Evolutionary conservation across 2,329 filamentous ascomycete species (phyloP).

Genomic region (Aspergillus sp.): DNA sequence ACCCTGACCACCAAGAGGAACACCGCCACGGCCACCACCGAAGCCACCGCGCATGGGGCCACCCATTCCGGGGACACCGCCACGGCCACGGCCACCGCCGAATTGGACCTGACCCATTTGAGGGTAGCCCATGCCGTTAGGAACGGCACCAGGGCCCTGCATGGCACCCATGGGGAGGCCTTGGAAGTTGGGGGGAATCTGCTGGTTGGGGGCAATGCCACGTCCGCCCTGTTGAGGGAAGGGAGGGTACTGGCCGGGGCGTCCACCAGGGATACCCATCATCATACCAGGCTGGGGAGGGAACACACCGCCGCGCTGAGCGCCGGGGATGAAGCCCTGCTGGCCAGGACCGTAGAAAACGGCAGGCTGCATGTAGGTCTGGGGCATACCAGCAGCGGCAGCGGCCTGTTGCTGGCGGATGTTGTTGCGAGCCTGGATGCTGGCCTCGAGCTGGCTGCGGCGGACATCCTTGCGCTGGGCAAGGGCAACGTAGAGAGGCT

Average conservation of each 20-base stretch:
- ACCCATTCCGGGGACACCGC: constrained; percentile 66
- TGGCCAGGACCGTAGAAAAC: constrained; percentile 86
- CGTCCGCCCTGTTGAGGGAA: constrained; percentile 87
- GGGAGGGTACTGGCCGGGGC: constrained; percentile 81
- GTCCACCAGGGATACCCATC: constrained; percentile 71
- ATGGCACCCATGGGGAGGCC: constrained; percentile 60
- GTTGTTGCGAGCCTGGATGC: constrained; percentile 98
- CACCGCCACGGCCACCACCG: constrained; percentile 45
- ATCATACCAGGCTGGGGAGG: constrained; percentile 54
- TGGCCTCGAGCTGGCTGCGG: constrained; percentile 98
- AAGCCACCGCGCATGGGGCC: constrained; percentile 49
- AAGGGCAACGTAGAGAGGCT: constrained; percentile 96
- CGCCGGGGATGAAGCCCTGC: constrained; percentile 57
- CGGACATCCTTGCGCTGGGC: constrained; percentile 99
- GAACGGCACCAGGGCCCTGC: constrained; percentile 65
- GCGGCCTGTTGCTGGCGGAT: constrained; percentile 97
- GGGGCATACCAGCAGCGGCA: constrained; percentile 83
- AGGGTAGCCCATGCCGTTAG: constrained; percentile 77
- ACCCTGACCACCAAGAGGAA: constrained; percentile 42
- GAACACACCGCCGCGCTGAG: constrained; percentile 63
- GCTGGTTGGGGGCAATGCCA: constrained; percentile 77
- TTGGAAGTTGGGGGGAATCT: constrained; percentile 86
- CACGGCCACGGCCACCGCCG: constrained; percentile 63
- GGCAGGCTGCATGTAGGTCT: constrained; percentile 76
- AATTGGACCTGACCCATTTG: constrained; percentile 79